Evolutionary conservation across 805 yeast genomes (phyloP).

Genomic region (Saccharomycopsis fodiens): DNA sequence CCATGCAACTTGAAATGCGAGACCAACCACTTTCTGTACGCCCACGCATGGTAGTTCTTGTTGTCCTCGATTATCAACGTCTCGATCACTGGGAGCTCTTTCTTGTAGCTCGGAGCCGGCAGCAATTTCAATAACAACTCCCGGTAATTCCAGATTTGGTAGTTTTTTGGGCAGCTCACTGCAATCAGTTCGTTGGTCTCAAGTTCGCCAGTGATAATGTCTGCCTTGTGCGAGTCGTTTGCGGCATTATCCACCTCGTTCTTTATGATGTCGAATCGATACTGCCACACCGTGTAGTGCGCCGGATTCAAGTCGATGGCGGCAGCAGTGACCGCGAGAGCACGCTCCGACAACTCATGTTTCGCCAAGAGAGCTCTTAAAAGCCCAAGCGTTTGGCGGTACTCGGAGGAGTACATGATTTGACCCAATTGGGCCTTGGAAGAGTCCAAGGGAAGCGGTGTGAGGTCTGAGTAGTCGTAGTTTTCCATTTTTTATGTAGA

Average conservation of each 20-base stretch:
- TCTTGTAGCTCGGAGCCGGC: conserved; percentile 31
- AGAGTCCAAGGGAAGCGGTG: conserved; percentile 35
- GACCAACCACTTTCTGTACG: conserved; percentile 81
- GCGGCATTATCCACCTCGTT: conserved; percentile 27
- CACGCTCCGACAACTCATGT: conserved; percentile 63
- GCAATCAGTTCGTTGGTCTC: conserved; percentile 78
- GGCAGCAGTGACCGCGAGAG: conserved; percentile 54
- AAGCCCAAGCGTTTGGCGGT: conserved; percentile 50
- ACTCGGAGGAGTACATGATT: conserved; percentile 68
- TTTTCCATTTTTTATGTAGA: too few relatives aligned
- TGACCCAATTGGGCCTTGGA: conserved; percentile 47
- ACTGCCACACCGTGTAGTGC: conserved; percentile 87
- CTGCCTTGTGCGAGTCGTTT: background rate
- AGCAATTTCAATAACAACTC: conserved; percentile 46
- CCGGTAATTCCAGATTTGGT: conserved; percentile 96
- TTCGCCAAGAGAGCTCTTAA: conserved; percentile 50
- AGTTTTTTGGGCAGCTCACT: conserved; percentile 74
- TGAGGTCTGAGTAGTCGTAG: conserved; percentile 33
- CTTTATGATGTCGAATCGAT: conserved; percentile 46
- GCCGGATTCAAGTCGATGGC: conserved; percentile 73
- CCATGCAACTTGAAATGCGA: conserved; percentile 43
- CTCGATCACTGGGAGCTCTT: conserved; percentile 61
- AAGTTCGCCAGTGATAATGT: conserved; percentile 41
- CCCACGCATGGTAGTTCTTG: conserved; percentile 96
- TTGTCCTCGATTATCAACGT: conserved; percentile 70